Evolutionary conservation across 2,329 filamentous ascomycete genomes (phyloP).

Genomic region (Aspergillus aculeatus): DNA sequence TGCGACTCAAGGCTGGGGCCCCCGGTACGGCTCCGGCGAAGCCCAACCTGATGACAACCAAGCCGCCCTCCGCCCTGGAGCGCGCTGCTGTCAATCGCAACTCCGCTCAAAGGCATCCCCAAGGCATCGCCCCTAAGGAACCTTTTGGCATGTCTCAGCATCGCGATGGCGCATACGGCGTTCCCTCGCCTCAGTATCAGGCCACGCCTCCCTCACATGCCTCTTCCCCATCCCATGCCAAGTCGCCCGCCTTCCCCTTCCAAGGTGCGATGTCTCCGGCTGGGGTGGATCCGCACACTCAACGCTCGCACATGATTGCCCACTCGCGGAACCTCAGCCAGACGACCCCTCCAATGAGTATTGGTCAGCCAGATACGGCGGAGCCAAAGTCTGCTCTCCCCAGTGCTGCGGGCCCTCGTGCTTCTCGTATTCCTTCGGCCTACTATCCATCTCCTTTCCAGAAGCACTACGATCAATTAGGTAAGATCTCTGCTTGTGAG

Average conservation of each 20-base stretch:
- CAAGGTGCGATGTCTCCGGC: conserved; percentile 63
- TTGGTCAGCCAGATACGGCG: conserved; percentile 37
- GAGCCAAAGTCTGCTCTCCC: conserved; percentile 36
- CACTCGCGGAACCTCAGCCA: conserved; percentile 38
- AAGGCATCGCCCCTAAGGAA: conserved; percentile 71
- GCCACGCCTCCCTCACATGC: conserved; percentile 79
- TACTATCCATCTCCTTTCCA: conserved; percentile 89
- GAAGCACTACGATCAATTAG: conserved; percentile 91
- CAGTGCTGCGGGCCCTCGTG: conserved; percentile 27
- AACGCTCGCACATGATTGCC: conserved; percentile 48
- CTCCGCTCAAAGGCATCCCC: conserved; percentile 66
- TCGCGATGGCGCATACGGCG: conserved; percentile 38
- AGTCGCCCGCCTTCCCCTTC: conserved; percentile 61
- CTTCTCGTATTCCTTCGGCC: conserved; percentile 43
- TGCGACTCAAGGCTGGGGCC: conserved; percentile 87
- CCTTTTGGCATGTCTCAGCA: conserved; percentile 50
- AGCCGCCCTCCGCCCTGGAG: conserved; percentile 74
- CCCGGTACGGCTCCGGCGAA: conserved; percentile 68
- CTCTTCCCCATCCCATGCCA: conserved; percentile 63
- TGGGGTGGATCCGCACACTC: conserved; percentile 52
- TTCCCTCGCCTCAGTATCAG: conserved; percentile 69
- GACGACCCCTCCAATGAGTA: conserved; percentile 35
- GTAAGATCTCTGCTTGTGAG: conserved; percentile 66
- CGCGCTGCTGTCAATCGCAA: conserved; percentile 79
- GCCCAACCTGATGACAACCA: conserved; percentile 64